A percentile compares a stretch with the other conserved stretches of the same genome.
Evolutionary conservation across 2,329 filamentous ascomycete genomes (phyloP).

Genomic region (Shiraia sp.): DNA sequence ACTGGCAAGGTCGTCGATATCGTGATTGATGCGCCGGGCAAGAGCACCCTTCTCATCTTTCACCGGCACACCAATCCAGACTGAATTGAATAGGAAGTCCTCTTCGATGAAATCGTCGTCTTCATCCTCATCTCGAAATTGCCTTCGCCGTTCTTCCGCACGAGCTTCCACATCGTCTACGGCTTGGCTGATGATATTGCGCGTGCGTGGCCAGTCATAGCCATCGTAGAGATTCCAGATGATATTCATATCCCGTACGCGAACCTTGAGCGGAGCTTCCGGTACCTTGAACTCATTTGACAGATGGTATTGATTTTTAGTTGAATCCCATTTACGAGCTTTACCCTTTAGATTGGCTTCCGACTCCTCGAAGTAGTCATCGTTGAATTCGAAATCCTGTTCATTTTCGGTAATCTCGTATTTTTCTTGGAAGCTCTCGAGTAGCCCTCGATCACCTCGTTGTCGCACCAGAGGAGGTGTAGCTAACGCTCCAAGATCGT

Average conservation of each 20-base stretch:
- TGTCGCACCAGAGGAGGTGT: conserved; percentile 35
- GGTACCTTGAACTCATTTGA: conserved; percentile 64
- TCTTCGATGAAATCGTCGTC: conserved; percentile 71
- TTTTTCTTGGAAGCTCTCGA: conserved; percentile 58
- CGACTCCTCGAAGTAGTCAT: conserved; percentile 72
- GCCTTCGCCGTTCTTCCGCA: conserved; percentile 72
- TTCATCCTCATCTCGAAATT: conserved; percentile 65
- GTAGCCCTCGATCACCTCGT: conserved; percentile 43
- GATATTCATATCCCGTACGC: conserved; percentile 82
- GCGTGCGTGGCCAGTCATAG: conserved; percentile 91
- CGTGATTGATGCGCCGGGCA: conserved; percentile 80
- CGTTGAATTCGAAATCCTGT: conserved; percentile 72
- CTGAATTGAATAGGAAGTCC: conserved; percentile 97
- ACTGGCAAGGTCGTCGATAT: conserved; percentile 81
- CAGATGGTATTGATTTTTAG: conserved; percentile 72
- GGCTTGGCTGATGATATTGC: conserved; percentile 82
- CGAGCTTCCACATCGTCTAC: conserved; percentile 85
- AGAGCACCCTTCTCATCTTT: conserved; percentile 85
- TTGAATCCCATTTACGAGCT: conserved; percentile 80
- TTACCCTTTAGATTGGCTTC: conserved; percentile 64
- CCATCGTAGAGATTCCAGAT: conserved; percentile 99
- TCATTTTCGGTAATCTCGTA: conserved; percentile 59
- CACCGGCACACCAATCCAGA: conserved; percentile 91
- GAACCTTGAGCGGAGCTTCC: conserved; percentile 73
- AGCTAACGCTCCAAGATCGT: conserved; percentile 43